Evolutionary conservation across 371 early-diverging fungal species (phyloP), one percentile per base, ranked within the genome.

Genomic region (Mucor velutinosus): DNA sequence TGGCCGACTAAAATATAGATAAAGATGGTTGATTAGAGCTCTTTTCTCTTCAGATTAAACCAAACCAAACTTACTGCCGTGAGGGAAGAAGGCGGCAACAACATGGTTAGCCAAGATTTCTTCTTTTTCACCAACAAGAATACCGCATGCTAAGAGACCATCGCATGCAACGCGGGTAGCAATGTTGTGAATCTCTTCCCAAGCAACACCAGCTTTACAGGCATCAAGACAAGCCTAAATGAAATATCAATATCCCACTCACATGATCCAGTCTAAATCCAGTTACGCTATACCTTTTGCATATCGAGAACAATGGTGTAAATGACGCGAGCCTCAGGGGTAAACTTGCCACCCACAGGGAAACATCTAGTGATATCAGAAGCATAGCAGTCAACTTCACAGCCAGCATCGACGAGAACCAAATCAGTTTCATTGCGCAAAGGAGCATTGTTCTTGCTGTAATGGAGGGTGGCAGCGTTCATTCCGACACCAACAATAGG

Each of bases 361-460:
- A 89, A 97, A 39, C 90, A 90, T 30, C 96, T 88, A 4, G 96
- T 97, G 72, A 97, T 95, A 65, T 97, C 96, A 17, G 91, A 87
- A 41, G 95, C 94, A 76, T 97, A 96, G 80, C 87, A 87, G 30
- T 86, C 75, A 64, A 74, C 83, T 72, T 95, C 94, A 69, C 92
- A 93, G 51, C 94, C 97, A 62, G 94, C 95, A 78, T 96, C 97
- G 14, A 95, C 92, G 41, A 96, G 77, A 47, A 95, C 84, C 57
- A 96, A 64, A 35, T 84, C 76, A 4, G 57, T 67, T 12, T 72
- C 58, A 62, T 79, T 66, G 15, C 25, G 60, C 53, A 91, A 69
- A 63, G 79, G 74, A 27, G 85, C 80, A 39, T 84, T 80, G 85
- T 95, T 93, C 76, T 87, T 85, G 65, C 86, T 88, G 75, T 95